These are phyloP conservation scores for Coemansia asiatica DNA, from an alignment of 192 early-diverging fungal genomes.

Conservation along the genomic window DNA sequence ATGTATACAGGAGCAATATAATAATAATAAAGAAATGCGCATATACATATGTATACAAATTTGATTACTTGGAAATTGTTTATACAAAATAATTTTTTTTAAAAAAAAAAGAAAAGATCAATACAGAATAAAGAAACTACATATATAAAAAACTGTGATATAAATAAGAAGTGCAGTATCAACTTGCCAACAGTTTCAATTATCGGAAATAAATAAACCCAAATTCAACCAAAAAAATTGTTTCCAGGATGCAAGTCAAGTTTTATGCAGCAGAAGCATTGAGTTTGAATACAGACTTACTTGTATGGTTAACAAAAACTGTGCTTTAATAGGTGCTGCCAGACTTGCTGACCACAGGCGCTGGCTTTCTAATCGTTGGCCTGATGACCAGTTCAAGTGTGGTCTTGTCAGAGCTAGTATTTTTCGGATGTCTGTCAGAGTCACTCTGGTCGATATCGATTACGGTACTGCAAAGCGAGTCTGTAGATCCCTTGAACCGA, in stretches of 20 bases:
- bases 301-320: not conserved
- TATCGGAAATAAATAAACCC: too few relatives aligned
- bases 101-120: not conserved
- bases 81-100: too few relatives aligned
- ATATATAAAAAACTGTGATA: too few relatives aligned
- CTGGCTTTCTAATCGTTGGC: not conserved
- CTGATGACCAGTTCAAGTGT: not conserved
- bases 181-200: too few relatives aligned
- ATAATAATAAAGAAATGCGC: too few relatives aligned
- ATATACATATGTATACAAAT: too few relatives aligned
- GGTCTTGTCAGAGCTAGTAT: not conserved
- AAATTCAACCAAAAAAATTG: too few relatives aligned
- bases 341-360: not conserved
- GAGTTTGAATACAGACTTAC: not conserved
- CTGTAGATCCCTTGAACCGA: not conserved
- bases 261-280: not conserved
- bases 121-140: too few relatives aligned
- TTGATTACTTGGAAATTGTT: too few relatives aligned
- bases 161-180: too few relatives aligned
- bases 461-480: constrained; percentile 13
- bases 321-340: not conserved
- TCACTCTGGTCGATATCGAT: constrained; percentile 2
- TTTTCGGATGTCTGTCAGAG: not conserved
- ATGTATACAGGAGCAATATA: too few relatives aligned
- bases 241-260: too few relatives aligned